These are phyloP conservation scores for Chrysosporium queenslandicum DNA, from an alignment of 2,329 filamentous ascomycete species.

Conservation along the genomic window DNA sequence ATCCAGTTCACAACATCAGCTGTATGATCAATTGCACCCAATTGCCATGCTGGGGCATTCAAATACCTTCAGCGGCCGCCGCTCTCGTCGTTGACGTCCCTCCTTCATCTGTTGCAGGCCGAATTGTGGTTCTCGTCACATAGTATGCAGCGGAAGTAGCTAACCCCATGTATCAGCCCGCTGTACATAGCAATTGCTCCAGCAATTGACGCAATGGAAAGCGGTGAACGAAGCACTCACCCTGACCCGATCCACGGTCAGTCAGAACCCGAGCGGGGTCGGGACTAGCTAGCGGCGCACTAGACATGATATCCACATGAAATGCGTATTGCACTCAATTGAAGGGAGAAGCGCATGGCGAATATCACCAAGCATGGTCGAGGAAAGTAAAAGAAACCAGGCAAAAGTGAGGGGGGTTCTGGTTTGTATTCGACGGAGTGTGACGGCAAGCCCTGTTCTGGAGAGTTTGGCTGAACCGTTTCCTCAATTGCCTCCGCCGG, in stretches of 20 bases:
- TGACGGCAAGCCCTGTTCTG: constrained; percentile 9
- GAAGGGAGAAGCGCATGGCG: background rate
- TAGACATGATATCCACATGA: constrained; percentile 4
- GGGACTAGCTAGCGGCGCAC: background rate
- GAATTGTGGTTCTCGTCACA: constrained; percentile 8
- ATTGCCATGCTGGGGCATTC: too few species aligned
- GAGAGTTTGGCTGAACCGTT: constrained; percentile 10
- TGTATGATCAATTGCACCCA: background rate
- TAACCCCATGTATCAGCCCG: background rate
- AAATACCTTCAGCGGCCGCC: constrained; percentile 5
- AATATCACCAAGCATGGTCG: constrained; percentile 1
- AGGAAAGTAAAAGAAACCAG: background rate
- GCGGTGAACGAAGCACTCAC: background rate
- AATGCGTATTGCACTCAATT: background rate
- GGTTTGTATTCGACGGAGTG: background rate
- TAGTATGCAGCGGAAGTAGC: constrained; percentile 7
- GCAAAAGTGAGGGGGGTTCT: too few species aligned
- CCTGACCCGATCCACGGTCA: background rate
- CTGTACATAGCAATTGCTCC: too few species aligned
- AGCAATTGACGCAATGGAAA: too few species aligned
- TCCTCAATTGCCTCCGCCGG: background rate
- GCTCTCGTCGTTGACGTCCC: background rate
- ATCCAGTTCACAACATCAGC: background rate
- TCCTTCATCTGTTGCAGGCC: background rate
- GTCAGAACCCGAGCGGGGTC: background rate